A percentile compares a stretch with the other conserved stretches of the same genome.
phyloP scores from a whole-genome alignment of 1,139 yeast genomes.

The Taiozyma sp. region DNA sequence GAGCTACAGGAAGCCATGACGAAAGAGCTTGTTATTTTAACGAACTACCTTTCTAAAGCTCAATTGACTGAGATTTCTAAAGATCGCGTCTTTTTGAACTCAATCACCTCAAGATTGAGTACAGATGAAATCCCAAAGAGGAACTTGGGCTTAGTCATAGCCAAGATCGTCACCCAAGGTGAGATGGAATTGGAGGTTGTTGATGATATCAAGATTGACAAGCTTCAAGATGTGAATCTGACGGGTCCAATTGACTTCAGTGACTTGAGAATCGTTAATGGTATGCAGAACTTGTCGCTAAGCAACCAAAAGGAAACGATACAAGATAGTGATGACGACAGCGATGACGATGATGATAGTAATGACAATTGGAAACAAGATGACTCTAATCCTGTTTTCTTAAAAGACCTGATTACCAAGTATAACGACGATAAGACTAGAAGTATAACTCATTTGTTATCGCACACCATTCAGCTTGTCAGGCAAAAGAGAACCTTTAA shows the following conservation, averaged over 20 bases:
- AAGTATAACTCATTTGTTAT: constrained; percentile 20
- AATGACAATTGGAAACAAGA: constrained; percentile 19
- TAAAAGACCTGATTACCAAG: constrained; percentile 30
- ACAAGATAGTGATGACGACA: constrained; percentile 13
- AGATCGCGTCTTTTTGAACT: constrained; percentile 24
- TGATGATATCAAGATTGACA: constrained; percentile 22
- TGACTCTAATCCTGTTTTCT: constrained; percentile 26
- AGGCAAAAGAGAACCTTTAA: constrained; percentile 30
- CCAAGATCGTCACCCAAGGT: constrained; percentile 28
- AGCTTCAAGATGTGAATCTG: constrained; percentile 4
- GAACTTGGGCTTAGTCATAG: constrained; percentile 33
- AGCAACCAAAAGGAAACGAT: constrained; percentile 11
- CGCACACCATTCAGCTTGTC: constrained; percentile 27
- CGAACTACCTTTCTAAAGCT: constrained; percentile 12
- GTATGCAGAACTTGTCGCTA: constrained; percentile 11
- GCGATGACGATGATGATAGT: constrained; percentile 12
- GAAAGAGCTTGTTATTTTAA: constrained; percentile 20
- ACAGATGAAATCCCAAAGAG: constrained; percentile 24
- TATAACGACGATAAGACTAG: constrained; percentile 15
- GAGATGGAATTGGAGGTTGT: constrained; percentile 27
- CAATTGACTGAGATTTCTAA: constrained; percentile 19
- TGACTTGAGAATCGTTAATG: constrained; percentile 9
- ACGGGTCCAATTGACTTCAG: constrained; percentile 20
- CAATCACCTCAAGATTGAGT: constrained; percentile 29
- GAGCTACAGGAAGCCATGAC: constrained; percentile 16